Base-by-base conservation (phyloP, 768 basidiomycete genomes). In the Leccinum aurantiacum region DNA sequence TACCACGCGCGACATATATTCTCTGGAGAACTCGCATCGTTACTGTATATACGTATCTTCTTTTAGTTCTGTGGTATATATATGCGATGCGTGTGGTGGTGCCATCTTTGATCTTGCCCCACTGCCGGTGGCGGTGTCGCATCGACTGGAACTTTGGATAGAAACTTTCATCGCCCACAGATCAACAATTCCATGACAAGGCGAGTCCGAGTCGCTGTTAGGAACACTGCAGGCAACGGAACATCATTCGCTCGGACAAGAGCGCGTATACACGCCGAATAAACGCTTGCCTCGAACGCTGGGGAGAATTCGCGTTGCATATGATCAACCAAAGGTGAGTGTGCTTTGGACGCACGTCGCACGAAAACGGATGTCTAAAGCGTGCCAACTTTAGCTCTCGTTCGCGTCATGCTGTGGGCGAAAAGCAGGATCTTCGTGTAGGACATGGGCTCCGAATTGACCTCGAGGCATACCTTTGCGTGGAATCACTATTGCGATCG, bases 31-130 rank as follows among this genome's bases (percentile, higher is more conserved):
- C 38, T 4, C 38, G 17, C 8, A 41, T 38, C n/a, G 17, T 22
- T 35, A 19, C 33, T 41, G 50, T 58, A 46, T 51, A 46, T 54
- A 51, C n/a, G 44, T 37, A 27, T 52, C 47, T 59, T 14, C 10
- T 44, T 41, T 25, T 13, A 50, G 38, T 17, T 7, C 24, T 27
- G 27, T 35, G 31, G 56, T n/a, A 25, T 22, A 15, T 33, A 19
- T 4, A 7, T 35, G 24, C 14, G 33, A 38, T 38, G 17, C 35
- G 25, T 37, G 33, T n/a, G 13, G n/a, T 19, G n/a, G 24, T 35
- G 24, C 15, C 15, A 38, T 38, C 35, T 14, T 2, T 33, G 33
- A 33, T 33, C 6, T 6, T 11, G 31, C 11, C 27, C 27, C 27
- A 29, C 8, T 29, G 29, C 22, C 22, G 22, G 31, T 33, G 31